Base-by-base conservation (phyloP, 257 asterid species). In the Gentiana straminea region DNA sequence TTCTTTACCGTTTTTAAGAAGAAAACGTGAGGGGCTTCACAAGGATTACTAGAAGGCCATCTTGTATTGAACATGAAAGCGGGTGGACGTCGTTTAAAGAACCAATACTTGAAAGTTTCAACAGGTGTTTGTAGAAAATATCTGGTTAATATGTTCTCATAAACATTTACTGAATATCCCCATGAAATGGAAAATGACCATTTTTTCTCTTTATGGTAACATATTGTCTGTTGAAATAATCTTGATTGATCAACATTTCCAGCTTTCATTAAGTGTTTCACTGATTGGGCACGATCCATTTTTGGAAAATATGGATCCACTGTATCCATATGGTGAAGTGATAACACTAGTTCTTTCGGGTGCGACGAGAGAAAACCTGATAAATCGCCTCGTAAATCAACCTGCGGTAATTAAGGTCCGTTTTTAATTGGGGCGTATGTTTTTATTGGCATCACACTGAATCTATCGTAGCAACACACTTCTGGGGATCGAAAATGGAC, bases 171-270 rank as follows among this genome's bases (percentile, higher is more conserved):
- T 0, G 95, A 81, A 59, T 89, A 86, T 49, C 97, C 95, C 97
- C 97, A 89, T 0, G 97, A 77, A 10, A 83, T 37, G 8, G 97
- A 86, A 4, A 89, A 64, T 2, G 97, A 44, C 95, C 95, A 86
- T n/a, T 61, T 70, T 13, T 2, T 68, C 12, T 45, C 68, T 58
- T 82, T 60, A 48, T 79, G 61, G 59, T 83, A 53, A 80, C 95
- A 86, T 51, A 86, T 74, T 15, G 88, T 82, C 53, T 89, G 97
- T 48, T 83, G 95, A 48, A 85, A 60, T 69, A 83, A 39, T 0
- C 95, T 82, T 0, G 94, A 72, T 37, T 83, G 94, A 71, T 83
- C 97, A n/a, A 51, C 59, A 0, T 65, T 64, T 2, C 82, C 94
- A 15, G 92, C 82, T 67, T 58, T 78, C 95, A 88, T 81, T 59